phyloP scores from a whole-genome alignment of 495 filamentous ascomycete species.

The Neurospora pannonica region DNA sequence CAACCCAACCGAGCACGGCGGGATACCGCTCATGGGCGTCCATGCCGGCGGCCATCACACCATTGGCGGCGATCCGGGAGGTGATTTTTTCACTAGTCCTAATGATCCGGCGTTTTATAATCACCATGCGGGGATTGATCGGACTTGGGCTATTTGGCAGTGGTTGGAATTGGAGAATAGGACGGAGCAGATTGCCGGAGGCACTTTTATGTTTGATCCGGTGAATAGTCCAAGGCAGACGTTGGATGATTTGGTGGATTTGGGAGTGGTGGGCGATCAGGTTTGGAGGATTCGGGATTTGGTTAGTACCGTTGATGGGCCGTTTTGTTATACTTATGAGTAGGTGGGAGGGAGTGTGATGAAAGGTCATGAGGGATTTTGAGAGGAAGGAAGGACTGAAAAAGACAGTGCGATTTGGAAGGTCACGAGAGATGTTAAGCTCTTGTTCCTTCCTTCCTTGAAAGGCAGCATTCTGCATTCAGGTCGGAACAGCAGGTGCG shows the following conservation, averaged over 20 bases:
- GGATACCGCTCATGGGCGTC: slow-evolving; percentile 28
- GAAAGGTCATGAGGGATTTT: too few species aligned
- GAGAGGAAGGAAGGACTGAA: neutral
- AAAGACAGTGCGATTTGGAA: neutral
- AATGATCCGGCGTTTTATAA: slow-evolving; percentile 60
- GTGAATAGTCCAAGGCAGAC: slow-evolving; percentile 22
- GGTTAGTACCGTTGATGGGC: slow-evolving; percentile 36
- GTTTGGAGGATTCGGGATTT: slow-evolving; percentile 35
- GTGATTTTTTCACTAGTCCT: slow-evolving; percentile 46
- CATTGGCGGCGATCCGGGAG: slow-evolving; percentile 31
- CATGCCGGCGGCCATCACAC: slow-evolving; percentile 35
- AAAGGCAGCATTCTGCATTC: neutral
- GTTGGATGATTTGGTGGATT: slow-evolving; percentile 34
- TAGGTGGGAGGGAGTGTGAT: slow-evolving; percentile 9
- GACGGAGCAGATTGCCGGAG: slow-evolving; percentile 25
- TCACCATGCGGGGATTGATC: slow-evolving; percentile 61
- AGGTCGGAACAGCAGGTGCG: neutral
- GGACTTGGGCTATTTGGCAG: slow-evolving; percentile 63
- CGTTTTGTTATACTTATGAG: slow-evolving; percentile 43
- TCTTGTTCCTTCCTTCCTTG: neutral
- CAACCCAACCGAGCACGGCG: neutral
- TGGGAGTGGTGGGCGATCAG: slow-evolving; percentile 29
- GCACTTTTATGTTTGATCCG: slow-evolving; percentile 29
- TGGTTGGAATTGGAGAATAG: slow-evolving; percentile 26
- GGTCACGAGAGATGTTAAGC: neutral